Evolutionary conservation across 1,284 basidiomycete species (phyloP).

Genomic region (Cryptococcus floricola): DNA sequence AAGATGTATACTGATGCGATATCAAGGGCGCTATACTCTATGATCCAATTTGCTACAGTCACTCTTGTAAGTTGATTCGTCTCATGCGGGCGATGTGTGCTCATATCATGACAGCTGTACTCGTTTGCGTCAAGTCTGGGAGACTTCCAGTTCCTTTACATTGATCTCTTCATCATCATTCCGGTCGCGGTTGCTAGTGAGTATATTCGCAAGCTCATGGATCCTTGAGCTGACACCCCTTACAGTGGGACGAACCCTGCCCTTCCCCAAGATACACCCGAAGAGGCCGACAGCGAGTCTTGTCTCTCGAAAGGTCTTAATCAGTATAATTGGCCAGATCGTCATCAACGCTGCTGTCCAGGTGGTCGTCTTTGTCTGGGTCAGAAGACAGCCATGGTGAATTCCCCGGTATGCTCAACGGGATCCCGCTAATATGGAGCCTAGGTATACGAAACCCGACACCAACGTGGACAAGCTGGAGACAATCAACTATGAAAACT

Average conservation of each 20-base stretch:
- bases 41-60: constrained; percentile 62
- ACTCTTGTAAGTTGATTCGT: constrained; percentile 55
- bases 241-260: constrained; percentile 87
- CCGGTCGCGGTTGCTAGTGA: constrained; percentile 91
- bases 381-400: constrained; percentile 76
- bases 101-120: constrained; percentile 59
- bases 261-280: constrained; percentile 78
- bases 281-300: constrained; percentile 94
- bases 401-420: constrained; percentile 19
- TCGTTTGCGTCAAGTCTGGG: constrained; percentile 94
- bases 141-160: constrained; percentile 95
- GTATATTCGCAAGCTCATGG: constrained; percentile 29
- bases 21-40: constrained; percentile 49
- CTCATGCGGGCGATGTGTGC: neutral
- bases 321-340: constrained; percentile 91
- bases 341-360: constrained; percentile 80
- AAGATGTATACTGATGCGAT: constrained; percentile 74
- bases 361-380: constrained; percentile 84
- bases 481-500: constrained; percentile 91
- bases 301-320: constrained; percentile 91
- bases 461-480: constrained; percentile 72
- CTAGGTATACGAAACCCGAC: constrained; percentile 57
- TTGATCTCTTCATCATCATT: constrained; percentile 96
- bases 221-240: constrained; percentile 4
- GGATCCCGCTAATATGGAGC: neutral